Evolutionary conservation across 192 early-diverging fungal species (phyloP), one percentile per base, ranked within the genome.

Genomic region (Entrophospora sp.): DNA sequence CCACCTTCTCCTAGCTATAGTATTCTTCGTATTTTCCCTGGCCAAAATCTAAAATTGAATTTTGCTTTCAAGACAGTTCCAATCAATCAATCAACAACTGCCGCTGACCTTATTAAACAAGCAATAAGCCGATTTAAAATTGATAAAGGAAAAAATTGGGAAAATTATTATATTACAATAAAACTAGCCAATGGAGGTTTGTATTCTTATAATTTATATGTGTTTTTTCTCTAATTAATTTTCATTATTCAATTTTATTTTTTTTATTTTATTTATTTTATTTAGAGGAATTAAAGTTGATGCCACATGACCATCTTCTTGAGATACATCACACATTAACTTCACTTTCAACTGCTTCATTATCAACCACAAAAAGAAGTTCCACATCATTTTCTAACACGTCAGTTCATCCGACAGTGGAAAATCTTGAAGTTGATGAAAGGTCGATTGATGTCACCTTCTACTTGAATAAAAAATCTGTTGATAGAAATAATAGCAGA

Each of bases 101-200:
- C 80, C 1, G 67, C 70, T 20, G 77, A 77, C 38, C 74, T 84
- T 14, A 70, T 81, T 4, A 73, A 75, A 38, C 73, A 77, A 27
- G 76, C 83, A 0, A 69, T 84, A 30, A 68, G 75, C 24, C 78
- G 78, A 55, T 84, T 84, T 46, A 74, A 75, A 57, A 71, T 84
- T 24, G 69, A 81, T 38, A 73, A 68, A 51, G 78, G 78, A 58
- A 66, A 73, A 10, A 59, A 68, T 5, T 59, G 37, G 30, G 67
- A 60, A 18, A 71, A 75, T 48, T 83, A 81, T 66, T 83, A 66
- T 63, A 55, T 83, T 9, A 75, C 77, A 6, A 77, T 83, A 4
- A 79, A 81, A 67, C 68, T 72, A 20, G 60, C 77, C 36, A 76
- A 83, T 52, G 76, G 79, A 65, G 79, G 79, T 78, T 9, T 2